Base-by-base conservation (phyloP, 2,329 filamentous ascomycete genomes). In the Diaporthe citriasiana region DNA sequence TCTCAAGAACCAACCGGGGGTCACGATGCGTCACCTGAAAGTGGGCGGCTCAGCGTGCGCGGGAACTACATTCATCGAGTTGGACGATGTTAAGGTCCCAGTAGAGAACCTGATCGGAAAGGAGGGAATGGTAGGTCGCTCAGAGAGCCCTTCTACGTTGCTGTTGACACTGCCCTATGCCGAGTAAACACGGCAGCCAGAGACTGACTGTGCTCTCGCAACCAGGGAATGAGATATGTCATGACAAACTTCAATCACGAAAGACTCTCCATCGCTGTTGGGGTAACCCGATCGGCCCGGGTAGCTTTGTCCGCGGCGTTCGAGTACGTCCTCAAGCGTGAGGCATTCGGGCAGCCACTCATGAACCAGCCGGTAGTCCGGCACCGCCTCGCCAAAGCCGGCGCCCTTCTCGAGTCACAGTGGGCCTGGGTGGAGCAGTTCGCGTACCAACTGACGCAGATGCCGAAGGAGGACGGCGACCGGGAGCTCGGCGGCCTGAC, bases 181-280 rank as follows among this genome's bases (percentile, higher is more conserved):
- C 33, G 30, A 55, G 10, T 8, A 12, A 15, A 8, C 17, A 22
- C 22, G n/a, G 42, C 1, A 13, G 5, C 10, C 25, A 38, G 40
- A 40, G 8, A 27, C 33, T 71, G 30, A 74, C 66, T 6, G 4
- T 56, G 47, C 10, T 53, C 15, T 27, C 10, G n/a, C n/a, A 27
- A 27, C 33, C 84, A 89, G 78, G 93, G 93, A 7, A 94, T 95
- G 92, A 88, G 86, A 74, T 93, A 93, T 79, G 89, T 93, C 79
- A 94, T 93, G 92, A 92, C 90, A 71, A 94, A 95, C 83, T 95
- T 95, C 88, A 95, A 95, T 83, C 93, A 95, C 81, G 93, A 95
- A 81, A 89, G 93, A 0, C 85, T 95, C 15, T 87, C 87, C 22
- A 93, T 95, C 76, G 86, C 90, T 0, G 89, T 94, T 19, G 88